Base-by-base conservation (phyloP, 2,329 filamentous ascomycete genomes). In the Neopestalotiopsis sp. region DNA sequence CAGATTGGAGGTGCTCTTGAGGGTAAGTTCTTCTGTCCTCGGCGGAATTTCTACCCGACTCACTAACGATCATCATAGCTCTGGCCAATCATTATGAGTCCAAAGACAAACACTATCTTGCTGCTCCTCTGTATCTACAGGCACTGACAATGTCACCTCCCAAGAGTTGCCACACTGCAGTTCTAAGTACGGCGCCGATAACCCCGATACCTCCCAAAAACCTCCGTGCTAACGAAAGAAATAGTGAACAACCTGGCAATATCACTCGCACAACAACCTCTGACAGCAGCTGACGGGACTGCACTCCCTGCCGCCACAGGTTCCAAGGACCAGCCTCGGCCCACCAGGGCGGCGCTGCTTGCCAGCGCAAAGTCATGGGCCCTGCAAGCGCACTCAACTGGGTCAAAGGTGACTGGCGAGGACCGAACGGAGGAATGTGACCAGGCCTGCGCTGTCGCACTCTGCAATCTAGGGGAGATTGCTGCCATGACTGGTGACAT, bases 381-480 rank as follows among this genome's bases (percentile, higher is more conserved):
- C 5, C 82, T 88, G 65, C 95, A 95, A 76, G 92, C 94, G 2
- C 82, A 95, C 42, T 84, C 86, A 28, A 88, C 94, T 68, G 89
- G 91, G 1, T 84, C 85, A 7, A 87, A 88, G 34, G 91, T 97
- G 57, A 81, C 86, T 67, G 88, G 90, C 4, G 88, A 92, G 0
- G 83, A 89, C 3, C 86, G 93, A 56, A 93, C 90, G 2, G 86
- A 91, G 64, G 94, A 97, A 76, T 98, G 95, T 76, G 94, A 97
- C 78, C 80, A 92, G 68, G 93, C 92, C 1, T 98, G 95, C 76
- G 92, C 92, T 2, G 92, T 92, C 5, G 92, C 95, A 7, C 90
- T 93, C n/a, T 92, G 94, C 79, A 97, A 97, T 77, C 87, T 97
- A 66, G 95, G 91, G 30, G 93, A 97, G 74, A 91, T 98, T 73